Evolutionary conservation across 192 early-diverging fungal genomes (phyloP).

Genomic region (Coemansia furcata): DNA sequence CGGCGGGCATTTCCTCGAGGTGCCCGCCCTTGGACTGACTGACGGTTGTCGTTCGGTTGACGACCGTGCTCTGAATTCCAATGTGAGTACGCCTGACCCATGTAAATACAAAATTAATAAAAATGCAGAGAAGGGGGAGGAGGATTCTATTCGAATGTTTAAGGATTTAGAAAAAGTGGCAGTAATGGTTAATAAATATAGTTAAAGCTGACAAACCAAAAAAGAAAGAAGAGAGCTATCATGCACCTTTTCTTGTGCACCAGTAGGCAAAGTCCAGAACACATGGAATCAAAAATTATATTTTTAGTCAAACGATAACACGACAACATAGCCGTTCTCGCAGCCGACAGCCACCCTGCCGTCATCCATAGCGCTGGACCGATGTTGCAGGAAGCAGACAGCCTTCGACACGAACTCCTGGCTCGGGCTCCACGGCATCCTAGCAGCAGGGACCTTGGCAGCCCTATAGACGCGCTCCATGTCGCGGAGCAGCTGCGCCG

Average conservation of each 20-base stretch:
- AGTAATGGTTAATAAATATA: background rate
- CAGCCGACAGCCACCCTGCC: conserved; percentile 33
- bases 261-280: background rate
- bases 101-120: background rate
- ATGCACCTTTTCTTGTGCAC: background rate
- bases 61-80: conserved; percentile 3
- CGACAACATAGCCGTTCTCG: conserved; percentile 43
- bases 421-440: background rate
- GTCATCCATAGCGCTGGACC: conserved; percentile 38
- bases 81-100: conserved; percentile 40
- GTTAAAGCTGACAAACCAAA: background rate
- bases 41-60: background rate
- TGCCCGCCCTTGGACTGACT: background rate
- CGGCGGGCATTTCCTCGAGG: conserved; percentile 2
- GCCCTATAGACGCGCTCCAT: conserved; percentile 21
- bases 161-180: background rate
- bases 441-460: background rate
- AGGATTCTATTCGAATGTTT: too few species aligned
- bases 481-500: conserved; percentile 18
- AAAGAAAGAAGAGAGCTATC: background rate
- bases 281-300: background rate
- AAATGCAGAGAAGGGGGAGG: background rate
- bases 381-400: conserved; percentile 2
- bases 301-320: conserved; percentile 37
- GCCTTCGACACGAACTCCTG: conserved; percentile 8